A percentile compares a stretch with the other conserved stretches of the same genome.
These are phyloP conservation scores for Solanum sejunctum DNA, from an alignment of 257 asterid species.

Conservation along the genomic window DNA sequence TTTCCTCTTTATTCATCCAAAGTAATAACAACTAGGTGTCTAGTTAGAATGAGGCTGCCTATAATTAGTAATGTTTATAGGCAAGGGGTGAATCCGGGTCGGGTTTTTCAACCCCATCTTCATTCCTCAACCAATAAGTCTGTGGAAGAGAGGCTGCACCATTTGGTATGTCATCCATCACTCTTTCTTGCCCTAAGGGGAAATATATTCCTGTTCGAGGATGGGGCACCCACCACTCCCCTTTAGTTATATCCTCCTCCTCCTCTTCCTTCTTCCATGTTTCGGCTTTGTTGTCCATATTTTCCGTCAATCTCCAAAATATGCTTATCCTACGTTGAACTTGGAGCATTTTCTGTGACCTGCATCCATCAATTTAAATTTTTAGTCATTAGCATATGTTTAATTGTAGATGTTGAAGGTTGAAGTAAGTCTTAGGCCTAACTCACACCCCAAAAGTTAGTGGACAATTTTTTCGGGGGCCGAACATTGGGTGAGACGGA, in stretches of 20 bases:
- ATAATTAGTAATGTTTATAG: neutral
- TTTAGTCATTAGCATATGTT: neutral
- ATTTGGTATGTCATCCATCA: conserved; percentile 32
- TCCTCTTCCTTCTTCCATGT: neutral
- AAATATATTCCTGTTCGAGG: conserved; percentile 38
- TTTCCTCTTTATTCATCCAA: neutral
- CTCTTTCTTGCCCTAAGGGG: conserved; percentile 34
- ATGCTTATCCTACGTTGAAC: neutral
- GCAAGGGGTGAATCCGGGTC: neutral
- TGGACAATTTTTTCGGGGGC: too few species aligned
- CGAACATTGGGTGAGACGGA: too few species aligned
- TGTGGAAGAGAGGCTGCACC: conserved; percentile 26
- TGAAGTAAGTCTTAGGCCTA: too few species aligned
- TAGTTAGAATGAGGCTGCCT: neutral
- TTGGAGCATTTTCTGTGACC: neutral
- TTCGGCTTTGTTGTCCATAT: neutral
- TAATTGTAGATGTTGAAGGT: too few species aligned
- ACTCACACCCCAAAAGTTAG: too few species aligned
- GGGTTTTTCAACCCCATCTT: conserved; percentile 30
- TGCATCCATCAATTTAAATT: neutral
- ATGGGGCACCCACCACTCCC: conserved; percentile 30
- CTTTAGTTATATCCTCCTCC: neutral
- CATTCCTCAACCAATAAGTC: conserved; percentile 30
- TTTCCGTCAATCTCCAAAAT: neutral
- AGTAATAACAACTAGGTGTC: neutral